Base-by-base conservation (phyloP, 306 rosid species). In the Fagus sylvatica region DNA sequence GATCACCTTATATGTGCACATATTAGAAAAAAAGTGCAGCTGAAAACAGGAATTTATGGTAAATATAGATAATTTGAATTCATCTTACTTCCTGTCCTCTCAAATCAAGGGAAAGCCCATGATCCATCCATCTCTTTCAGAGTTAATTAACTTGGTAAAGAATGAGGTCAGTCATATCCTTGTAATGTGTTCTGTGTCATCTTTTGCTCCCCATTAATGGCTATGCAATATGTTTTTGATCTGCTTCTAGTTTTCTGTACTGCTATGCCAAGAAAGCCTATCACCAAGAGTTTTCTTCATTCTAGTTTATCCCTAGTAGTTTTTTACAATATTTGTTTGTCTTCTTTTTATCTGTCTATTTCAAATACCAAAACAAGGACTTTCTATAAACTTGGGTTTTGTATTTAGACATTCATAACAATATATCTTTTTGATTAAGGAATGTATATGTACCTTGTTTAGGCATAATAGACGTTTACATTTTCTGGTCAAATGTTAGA, bases 91-190 rank as follows among this genome's bases (percentile, higher is more conserved):
- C 62, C 46, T 22, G 28, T 62, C 34, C 69, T 16, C 10, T 2
- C 28, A 16, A 65, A 36, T 65, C 70, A 65, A 36, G 70, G 70
- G 30, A 65, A 37, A 65, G 69, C 28, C 46, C 48, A 65, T 36
- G 32, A 37, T 36, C 70, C 69, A 37, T 16, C 28, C 28, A 36
- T 37, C 32, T 2, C 69, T 37, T 36, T 64, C 39, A 41, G n/a
- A 9, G 28, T 33, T 22, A 22, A 22, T 22, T 6, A 36, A 62
- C 19, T 8, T 6, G 9, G 9, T 43, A 64, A 16, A 36, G 12
- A 16, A 64, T 36, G 69, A 64, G 43, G 48, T 64, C 30, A 36
- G 28, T 16, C 46, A 37, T 15, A 64, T 64, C 32, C 39, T 60
- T 7, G 67, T 30, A 60, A 60, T 56, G 41, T 19, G 40, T 22